Evolutionary conservation across 1,284 basidiomycete genomes (phyloP), one percentile per base, ranked within the genome.

Genomic region (Microbotryum scabiosae): DNA sequence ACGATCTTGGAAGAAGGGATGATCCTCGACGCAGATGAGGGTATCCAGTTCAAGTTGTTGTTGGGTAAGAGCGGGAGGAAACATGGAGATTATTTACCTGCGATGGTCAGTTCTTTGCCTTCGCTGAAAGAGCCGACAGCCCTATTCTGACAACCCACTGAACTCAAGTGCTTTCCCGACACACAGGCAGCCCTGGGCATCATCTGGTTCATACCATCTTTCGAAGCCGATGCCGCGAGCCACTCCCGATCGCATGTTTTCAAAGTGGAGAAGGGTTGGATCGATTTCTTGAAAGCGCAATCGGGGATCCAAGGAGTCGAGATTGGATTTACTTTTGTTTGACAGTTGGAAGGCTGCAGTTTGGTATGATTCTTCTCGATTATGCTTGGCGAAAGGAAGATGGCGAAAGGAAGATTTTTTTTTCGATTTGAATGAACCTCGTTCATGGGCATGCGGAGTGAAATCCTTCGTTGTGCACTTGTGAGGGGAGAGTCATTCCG

Each of bases 241-340:
- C 60, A 73, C 73, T 43, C 30, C n/a, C 43, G n/a, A 32, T 5
- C 28, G 28, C 51, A 51, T 53, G 46, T 9, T 18, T 36, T 45
- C 36, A 14, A 2, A 21, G 12, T 7, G 30, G 45, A 55, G 47
- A 21, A 36, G 30, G 43, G 65, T 66, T 44, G 21, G 57, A 51
- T 75, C 23, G 74, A 75, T 61, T 75, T 75, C 48, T 62, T 71
- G 46, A 75, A 75, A 49, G 54, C 56, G n/a, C 71, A 70, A n/a
- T 60, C 70, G 12, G 72, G 72, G 1, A 60, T 75, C 48, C 51
- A 67, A 1, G 64, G 61, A 25, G 60, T 75, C 32, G 71, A 72
- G 63, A 56, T 75, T 16, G 73, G 72, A 32, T 72, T 41, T 18
- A 41, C 36, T 41, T 41, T 16, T 18, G 36, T 41, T 10, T 41